phyloP scores from a whole-genome alignment of 2,329 filamentous ascomycete genomes.

The Aspergillus novofumigatus region DNA sequence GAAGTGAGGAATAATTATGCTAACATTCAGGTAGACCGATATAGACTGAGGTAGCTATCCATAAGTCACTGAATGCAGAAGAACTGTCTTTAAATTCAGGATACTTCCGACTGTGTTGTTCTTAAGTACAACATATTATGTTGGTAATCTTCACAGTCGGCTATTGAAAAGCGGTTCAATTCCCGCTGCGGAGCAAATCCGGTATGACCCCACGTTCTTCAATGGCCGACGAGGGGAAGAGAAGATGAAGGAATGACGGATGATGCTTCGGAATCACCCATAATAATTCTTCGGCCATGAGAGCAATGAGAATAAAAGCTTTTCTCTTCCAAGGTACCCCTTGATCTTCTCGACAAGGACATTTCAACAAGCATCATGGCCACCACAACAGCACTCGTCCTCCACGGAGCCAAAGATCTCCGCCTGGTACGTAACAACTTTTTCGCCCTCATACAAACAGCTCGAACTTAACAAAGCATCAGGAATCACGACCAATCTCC shows the following conservation, averaged over 20 bases:
- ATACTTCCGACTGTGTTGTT: not conserved
- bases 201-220: conserved; percentile 9
- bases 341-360: not conserved
- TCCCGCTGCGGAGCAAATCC: conserved; percentile 21
- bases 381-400: conserved; percentile 44
- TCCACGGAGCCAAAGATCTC: conserved; percentile 59
- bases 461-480: conserved; percentile 9
- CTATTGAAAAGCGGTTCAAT: conserved; percentile 14
- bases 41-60: not conserved
- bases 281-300: not conserved
- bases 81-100: not conserved
- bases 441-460: not conserved
- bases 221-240: not conserved
- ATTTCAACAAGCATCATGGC: conserved; percentile 18
- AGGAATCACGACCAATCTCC: conserved; percentile 52
- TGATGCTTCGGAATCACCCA: not conserved
- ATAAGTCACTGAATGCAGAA: no score
- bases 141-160: conserved; percentile 3
- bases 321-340: not conserved
- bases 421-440: conserved; percentile 46
- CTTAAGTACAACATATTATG: not conserved
- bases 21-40: not conserved
- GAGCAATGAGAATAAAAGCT: not conserved
- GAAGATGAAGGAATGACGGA: not conserved
- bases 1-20: not conserved